These are phyloP conservation scores for Selaginella tamariscina DNA, from an alignment of 75 land plant genomes.

Conservation along the genomic window DNA sequence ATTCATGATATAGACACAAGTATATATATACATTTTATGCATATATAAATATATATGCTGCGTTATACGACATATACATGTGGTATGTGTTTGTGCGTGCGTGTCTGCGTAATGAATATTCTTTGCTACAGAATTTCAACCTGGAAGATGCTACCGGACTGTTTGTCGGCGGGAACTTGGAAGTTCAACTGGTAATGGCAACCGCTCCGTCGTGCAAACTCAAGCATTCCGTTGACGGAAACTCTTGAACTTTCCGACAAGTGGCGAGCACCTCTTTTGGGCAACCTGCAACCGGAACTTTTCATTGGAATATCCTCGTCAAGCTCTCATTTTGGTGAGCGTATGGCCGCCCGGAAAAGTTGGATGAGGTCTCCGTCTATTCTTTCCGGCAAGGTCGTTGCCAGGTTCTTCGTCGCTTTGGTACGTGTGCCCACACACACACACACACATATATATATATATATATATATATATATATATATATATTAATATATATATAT, in stretches of 20 bases:
- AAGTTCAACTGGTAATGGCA: background rate
- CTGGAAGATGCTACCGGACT: conserved; percentile 8
- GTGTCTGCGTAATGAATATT: background rate
- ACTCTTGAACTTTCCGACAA: background rate
- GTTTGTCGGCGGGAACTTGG: background rate
- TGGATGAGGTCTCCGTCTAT: conserved; percentile 7
- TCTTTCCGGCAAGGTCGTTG: background rate
- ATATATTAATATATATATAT: no score
- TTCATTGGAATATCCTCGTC: conserved; percentile 1
- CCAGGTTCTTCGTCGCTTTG: conserved; percentile 2
- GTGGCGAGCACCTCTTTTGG: background rate
- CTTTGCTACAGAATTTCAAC: conserved; percentile 2
- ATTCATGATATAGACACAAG: background rate
- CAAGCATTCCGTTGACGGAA: background rate
- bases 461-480: no score
- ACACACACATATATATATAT: no score
- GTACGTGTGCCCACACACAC: no score
- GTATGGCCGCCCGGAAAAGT: conserved; percentile 1
- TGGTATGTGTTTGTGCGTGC: background rate
- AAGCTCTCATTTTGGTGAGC: conserved; percentile 11
- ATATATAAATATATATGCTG: background rate
- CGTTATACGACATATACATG: no score
- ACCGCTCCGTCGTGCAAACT: background rate
- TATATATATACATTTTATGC: background rate
- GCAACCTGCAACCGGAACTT: background rate